Conservation (phyloP, 805 yeast species). For the Kodamaea kaohsiungensis region DNA sequence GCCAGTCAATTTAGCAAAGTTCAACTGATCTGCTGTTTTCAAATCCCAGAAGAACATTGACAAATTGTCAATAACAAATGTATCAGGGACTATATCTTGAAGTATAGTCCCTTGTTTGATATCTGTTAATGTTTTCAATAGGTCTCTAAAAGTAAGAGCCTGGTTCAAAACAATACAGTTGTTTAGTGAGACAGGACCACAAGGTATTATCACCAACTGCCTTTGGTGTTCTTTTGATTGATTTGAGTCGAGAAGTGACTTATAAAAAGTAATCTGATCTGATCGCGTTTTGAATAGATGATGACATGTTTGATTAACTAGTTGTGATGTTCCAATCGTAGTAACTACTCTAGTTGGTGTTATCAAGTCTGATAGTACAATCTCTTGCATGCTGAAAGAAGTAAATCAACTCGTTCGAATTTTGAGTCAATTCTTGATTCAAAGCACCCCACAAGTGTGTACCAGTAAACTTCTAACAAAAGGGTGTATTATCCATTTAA, state of each 20-base stretch:
- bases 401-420: too few species aligned
- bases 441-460: too few species aligned
- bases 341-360: background rate
- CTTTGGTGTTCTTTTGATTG: background rate
- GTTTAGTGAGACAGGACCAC: background rate
- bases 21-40: slow-evolving; percentile 10
- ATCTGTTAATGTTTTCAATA: background rate
- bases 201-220: slow-evolving; percentile 2
- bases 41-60: slow-evolving; percentile 38
- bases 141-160: slow-evolving; percentile 1
- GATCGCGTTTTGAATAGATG: slow-evolving; percentile 2
- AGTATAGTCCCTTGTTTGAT: slow-evolving; percentile 1
- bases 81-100: slow-evolving; percentile 15
- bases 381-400: background rate
- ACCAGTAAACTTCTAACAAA: too few species aligned
- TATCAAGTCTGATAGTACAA: slow-evolving; percentile 1
- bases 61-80: slow-evolving; percentile 31
- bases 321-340: background rate
- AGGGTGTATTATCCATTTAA: too few species aligned
- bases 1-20: slow-evolving; percentile 11
- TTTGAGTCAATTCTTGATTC: too few species aligned
- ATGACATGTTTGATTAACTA: background rate
- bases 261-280: slow-evolving; percentile 2
- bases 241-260: background rate
- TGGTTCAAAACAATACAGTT: slow-evolving; percentile 2